Evolutionary conservation across 2,329 filamentous ascomycete genomes (phyloP).

Genomic region (Fusarium decemcellulare): DNA sequence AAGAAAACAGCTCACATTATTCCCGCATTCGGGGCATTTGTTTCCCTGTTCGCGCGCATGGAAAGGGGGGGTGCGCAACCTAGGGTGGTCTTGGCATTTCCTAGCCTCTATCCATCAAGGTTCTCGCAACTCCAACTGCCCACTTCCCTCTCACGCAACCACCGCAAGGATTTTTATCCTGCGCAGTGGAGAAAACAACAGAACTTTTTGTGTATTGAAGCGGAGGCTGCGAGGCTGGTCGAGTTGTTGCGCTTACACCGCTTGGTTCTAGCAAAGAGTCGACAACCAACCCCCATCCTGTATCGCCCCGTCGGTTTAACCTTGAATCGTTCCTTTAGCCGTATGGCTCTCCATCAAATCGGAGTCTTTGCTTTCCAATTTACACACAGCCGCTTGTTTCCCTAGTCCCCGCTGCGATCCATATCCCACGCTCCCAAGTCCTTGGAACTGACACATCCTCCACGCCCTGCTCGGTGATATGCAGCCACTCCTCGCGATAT

Average conservation of each 20-base stretch:
- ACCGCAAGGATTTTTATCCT: background rate
- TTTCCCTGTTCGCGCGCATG: background rate
- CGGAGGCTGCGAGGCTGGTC: background rate
- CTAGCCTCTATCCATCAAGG: constrained; percentile 38
- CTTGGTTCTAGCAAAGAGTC: background rate
- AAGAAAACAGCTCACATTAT: constrained; percentile 15
- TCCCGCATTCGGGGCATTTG: background rate
- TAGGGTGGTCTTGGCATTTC: constrained; percentile 15
- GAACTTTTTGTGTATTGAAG: background rate
- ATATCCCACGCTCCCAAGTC: constrained; percentile 4
- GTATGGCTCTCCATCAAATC: constrained; percentile 12
- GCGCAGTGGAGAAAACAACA: constrained; percentile 6
- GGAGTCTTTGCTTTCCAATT: constrained; percentile 13
- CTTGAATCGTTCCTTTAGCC: constrained; percentile 4
- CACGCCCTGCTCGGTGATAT: background rate
- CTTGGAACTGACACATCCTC: constrained; percentile 1
- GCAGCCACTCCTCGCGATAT: background rate
- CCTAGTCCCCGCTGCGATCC: constrained; percentile 10
- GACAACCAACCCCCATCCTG: constrained; percentile 9
- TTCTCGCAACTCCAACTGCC: constrained; percentile 34
- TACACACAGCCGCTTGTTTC: background rate
- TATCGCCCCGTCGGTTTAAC: background rate
- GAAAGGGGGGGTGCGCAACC: background rate
- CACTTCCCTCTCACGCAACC: constrained; percentile 1
- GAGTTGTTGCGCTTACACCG: background rate